Base-by-base conservation (phyloP, 2,329 filamentous ascomycete species). In the Salinomyces thailandicus region DNA sequence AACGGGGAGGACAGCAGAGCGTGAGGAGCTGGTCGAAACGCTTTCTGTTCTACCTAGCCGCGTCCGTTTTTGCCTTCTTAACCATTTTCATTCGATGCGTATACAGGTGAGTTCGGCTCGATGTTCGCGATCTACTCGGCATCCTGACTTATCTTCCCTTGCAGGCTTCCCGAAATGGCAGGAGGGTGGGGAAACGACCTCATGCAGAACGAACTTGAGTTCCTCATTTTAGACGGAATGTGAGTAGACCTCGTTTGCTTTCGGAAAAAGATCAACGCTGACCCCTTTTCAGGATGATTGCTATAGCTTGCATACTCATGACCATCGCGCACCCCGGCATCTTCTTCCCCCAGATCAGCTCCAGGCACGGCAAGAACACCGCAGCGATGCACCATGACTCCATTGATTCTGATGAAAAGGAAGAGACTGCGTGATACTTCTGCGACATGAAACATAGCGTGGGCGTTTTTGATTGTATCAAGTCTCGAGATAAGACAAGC, bases 21-120 rank as follows among this genome's bases (percentile, higher is more conserved):
- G 31, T 65, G 62, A 13, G 49, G 48, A 38, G 55, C 18, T n/a
- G 35, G 36, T 39, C 36, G 18, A 42, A 20, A 7, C 38, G 55
- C 16, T 78, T 79, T 60, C 62, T 62, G 37, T 62, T 62, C 9
- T 80, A 79, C 54, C 54, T 77, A 4, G 50, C 48, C n/a, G 72
- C 70, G 8, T 62, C 81, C 13, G 53, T 61, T 1, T 54, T 79
- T 2, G 68, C 75, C 2, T 77, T 76, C n/a, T 35, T 80, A 9
- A 70, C 68, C 50, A 77, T 84, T 50, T 74, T 82, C 46, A 72
- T 74, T 48, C 65, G 80, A 17, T 77, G 72, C 49, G 69, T 77
- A 30, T 84, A 77, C 58, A 72, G 79, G 46, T 51, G 19, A 18
- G 31, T 17, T 8, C n/a, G 22, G 22, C 22, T 8, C 8, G 8